These are phyloP conservation scores for Erysimum cheiranthoides DNA, from an alignment of 345 rosid genomes.

Conservation along the genomic window DNA sequence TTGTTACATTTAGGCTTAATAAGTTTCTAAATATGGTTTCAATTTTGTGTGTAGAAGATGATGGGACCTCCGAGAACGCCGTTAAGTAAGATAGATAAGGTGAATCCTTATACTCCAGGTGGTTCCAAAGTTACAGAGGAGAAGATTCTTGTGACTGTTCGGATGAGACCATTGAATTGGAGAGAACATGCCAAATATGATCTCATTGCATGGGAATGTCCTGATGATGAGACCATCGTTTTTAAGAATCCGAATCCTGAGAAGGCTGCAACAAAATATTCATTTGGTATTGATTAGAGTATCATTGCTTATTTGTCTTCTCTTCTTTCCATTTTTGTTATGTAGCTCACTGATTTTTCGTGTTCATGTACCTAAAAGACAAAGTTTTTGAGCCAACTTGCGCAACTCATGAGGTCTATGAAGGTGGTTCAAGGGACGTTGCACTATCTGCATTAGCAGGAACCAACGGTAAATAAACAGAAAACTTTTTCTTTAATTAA, in stretches of 20 bases:
- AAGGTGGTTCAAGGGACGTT: constrained; percentile 92
- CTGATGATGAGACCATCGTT: constrained; percentile 63
- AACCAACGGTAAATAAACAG: constrained; percentile 66
- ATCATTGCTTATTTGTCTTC: not conserved
- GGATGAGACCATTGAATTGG: constrained; percentile 81
- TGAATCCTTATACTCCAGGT: constrained; percentile 64
- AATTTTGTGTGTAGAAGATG: constrained; percentile 49
- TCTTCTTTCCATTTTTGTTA: not conserved
- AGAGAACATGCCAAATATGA: constrained; percentile 88
- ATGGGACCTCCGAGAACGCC: constrained; percentile 78
- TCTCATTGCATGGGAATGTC: constrained; percentile 93
- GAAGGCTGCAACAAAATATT: constrained; percentile 51
- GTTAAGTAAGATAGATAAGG: constrained; percentile 55
- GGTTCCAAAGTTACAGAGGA: constrained; percentile 72
- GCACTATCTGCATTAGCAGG: constrained; percentile 89
- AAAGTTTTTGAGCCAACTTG: constrained; percentile 75
- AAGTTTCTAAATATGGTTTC: constrained; percentile 17
- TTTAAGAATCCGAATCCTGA: constrained; percentile 74
- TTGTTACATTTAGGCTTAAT: not conserved
- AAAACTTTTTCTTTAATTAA: not conserved
- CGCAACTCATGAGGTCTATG: constrained; percentile 74
- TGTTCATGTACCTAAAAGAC: constrained; percentile 52
- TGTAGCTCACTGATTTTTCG: not conserved
- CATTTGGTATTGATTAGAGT: constrained; percentile 60
- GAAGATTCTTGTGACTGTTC: constrained; percentile 84